These are phyloP conservation scores for Naganishia antarctica DNA, from an alignment of 768 basidiomycete species.

Conservation along the genomic window DNA sequence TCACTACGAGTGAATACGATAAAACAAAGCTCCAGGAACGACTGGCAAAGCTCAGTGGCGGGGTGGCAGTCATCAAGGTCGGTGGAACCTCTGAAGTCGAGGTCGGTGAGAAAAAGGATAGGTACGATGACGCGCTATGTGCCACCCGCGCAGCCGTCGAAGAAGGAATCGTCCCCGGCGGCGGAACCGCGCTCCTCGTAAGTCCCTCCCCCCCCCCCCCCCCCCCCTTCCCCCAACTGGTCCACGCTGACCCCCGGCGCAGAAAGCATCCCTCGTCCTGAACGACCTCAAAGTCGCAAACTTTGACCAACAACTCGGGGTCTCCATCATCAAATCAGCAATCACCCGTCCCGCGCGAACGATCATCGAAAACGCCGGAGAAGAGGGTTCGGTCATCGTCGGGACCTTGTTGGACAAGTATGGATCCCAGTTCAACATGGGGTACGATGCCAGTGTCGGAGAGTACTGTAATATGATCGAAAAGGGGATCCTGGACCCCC, in stretches of 20 bases:
- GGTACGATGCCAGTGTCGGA: constrained; percentile 86
- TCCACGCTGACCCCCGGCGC: background rate
- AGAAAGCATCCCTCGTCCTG: constrained; percentile 50
- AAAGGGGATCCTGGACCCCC: constrained; percentile 87
- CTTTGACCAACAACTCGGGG: constrained; percentile 97
- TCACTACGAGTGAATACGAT: constrained; percentile 88
- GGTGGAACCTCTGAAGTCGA: constrained; percentile 91
- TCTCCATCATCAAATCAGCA: constrained; percentile 83
- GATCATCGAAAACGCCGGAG: constrained; percentile 88
- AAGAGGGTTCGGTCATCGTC: constrained; percentile 87
- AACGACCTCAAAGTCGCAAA: constrained; percentile 72
- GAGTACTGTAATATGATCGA: constrained; percentile 94
- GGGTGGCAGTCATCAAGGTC: constrained; percentile 97
- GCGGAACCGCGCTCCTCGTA: constrained; percentile 78
- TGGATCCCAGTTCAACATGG: constrained; percentile 69
- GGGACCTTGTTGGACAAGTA: constrained; percentile 73
- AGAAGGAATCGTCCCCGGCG: constrained; percentile 96
- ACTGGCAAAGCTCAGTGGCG: constrained; percentile 89
- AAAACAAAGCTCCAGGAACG: constrained; percentile 92
- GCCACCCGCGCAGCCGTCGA: constrained; percentile 98
- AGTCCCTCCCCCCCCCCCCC: background rate
- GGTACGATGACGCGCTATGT: constrained; percentile 93
- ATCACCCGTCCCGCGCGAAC: constrained; percentile 76
- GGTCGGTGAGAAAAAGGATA: constrained; percentile 98
- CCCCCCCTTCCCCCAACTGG: background rate